Evolutionary conservation across 208 protist genomes (phyloP), one percentile per base, ranked within the genome.

Genomic region (Trypanosoma theileri): DNA sequence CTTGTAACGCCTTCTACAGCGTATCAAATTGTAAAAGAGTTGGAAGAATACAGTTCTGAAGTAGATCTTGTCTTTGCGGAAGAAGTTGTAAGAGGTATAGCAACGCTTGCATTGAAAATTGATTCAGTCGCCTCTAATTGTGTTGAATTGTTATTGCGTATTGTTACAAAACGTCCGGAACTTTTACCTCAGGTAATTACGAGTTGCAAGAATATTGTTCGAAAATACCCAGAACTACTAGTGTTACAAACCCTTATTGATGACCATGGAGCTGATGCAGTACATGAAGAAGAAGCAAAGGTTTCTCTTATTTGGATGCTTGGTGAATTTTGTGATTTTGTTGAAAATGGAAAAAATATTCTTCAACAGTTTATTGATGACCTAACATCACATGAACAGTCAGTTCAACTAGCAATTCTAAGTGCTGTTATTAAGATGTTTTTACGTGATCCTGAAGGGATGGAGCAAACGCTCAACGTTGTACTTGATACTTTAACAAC

Each of bases 271-370:
- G 81, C 85, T 16, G 88, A 91, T 59, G 88, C 85, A 24, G 93
- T 99, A 4, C 91, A 98, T 50, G 97, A 99, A 64, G 97, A 98
- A 60, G 98, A 99, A 70, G 98, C 98, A 22, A 99, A 99, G 80
- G 91, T 91, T 53, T 83, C 98, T 14, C 96, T 99, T 71, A 97
- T 99, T 48, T 99, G 99, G 98, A 99, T 99, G 88, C 92, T 99
- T 22, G 98, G 98, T 65, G 98, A 99, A 79, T 99, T 99, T 73
- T 95, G 95, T 48, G 95, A 98, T 66, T 91, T 91, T 50, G 94
- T 99, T 61, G 96, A 99, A 53, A 98, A 98, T 77, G 96, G 98
- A 19, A 91, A 88, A 53, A 85, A 95, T 35, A 86, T 99, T 16
- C 89, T 99, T 56, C 88, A 94, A 48, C 73, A 82, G 42, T 99